Base-by-base conservation (phyloP, 495 filamentous ascomycete genomes). In the Corynascus novoguineensis region DNA sequence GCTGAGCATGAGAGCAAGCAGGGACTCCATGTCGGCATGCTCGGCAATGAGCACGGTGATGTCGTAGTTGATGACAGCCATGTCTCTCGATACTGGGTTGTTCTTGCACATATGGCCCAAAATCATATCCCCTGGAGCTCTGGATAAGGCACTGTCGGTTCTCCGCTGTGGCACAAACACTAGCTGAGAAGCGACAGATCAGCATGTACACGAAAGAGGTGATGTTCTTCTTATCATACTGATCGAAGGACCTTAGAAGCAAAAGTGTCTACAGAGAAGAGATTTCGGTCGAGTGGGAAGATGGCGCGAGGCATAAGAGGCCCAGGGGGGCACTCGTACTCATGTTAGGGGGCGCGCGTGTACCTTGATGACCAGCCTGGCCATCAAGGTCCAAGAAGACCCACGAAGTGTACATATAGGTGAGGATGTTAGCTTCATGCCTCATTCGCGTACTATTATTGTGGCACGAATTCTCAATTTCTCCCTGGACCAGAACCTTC, bases 331-430 rank as follows among this genome's bases (percentile, higher is more conserved):
- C 19, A 24, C 48, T 50, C 38, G 27, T 51, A n/a, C n/a, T n/a
- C n/a, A n/a, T n/a, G n/a, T n/a, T n/a, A n/a, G n/a, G n/a, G n/a
- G n/a, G 24, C 28, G 49, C 19, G 49, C 12, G 49, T 28, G 49
- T 17, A 51, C 49, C 49, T 51, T 51, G 49, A 51, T 51, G 49
- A 28, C 34, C 49, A 50, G 8, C n/a, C n/a, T n/a, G n/a, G n/a
- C n/a, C n/a, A n/a, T n/a, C n/a, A n/a, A n/a, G n/a, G 49, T 51
- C 49, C 49, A 51, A 28, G 34, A 51, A 51, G 49, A 35, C 40
- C 21, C 49, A 40, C 49, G 22, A 38, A 34, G 21, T 49, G 46
- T 31, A 49, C 3, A 38, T 10, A 15, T n/a, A n/a, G n/a, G n/a
- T n/a, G n/a, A n/a, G n/a, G n/a, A n/a, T n/a, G n/a, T n/a, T n/a